These are phyloP conservation scores for Xylaria sp. DNA, from an alignment of 2,329 filamentous ascomycete genomes.

Conservation along the genomic window DNA sequence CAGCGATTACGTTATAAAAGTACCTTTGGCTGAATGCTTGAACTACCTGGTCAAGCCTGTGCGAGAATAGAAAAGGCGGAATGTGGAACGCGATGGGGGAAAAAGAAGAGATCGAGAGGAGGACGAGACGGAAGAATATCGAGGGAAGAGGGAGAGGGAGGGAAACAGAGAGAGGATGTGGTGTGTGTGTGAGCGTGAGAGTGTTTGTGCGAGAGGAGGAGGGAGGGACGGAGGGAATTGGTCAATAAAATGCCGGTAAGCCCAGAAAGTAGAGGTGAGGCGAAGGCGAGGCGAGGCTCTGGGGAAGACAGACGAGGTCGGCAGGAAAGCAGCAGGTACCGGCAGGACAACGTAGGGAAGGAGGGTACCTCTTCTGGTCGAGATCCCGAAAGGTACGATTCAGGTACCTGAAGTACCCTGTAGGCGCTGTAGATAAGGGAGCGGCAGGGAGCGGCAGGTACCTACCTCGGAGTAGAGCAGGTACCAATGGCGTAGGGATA, in stretches of 20 bases:
- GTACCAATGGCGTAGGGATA: no score
- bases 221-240: background rate
- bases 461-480: background rate
- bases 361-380: no score
- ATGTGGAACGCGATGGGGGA: background rate
- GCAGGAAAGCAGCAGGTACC: background rate
- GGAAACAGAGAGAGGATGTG: background rate
- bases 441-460: background rate
- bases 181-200: background rate
- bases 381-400: background rate
- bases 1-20: background rate
- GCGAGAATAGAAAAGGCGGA: background rate
- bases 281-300: constrained; percentile 8
- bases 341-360: no score
- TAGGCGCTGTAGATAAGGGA: background rate
- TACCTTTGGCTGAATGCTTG: background rate
- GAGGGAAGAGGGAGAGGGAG: background rate
- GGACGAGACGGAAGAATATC: background rate
- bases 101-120: background rate
- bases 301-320: background rate
- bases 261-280: background rate
- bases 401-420: background rate
- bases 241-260: background rate
- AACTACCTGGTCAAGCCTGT: background rate
- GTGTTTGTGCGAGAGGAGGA: background rate